Evolutionary conservation across 306 rosid species (phyloP).

Genomic region (Dicorynia guianensis): DNA sequence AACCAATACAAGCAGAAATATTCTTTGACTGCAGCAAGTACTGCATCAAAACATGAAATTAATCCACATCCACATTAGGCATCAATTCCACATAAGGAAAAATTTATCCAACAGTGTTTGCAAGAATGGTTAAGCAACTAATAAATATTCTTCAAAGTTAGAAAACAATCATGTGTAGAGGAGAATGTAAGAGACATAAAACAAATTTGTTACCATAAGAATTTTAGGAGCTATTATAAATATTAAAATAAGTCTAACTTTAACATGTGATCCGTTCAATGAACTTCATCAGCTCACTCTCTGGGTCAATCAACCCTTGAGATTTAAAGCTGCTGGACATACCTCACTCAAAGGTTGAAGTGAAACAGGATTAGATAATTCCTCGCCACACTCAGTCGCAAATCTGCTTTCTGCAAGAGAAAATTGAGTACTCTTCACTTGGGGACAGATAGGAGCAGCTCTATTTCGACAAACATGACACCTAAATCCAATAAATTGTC

Average conservation of each 20-base stretch:
- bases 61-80: not conserved
- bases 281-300: conserved; percentile 23
- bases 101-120: not conserved
- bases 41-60: not conserved
- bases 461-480: conserved; percentile 78
- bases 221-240: not conserved
- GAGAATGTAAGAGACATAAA: conserved; percentile 11
- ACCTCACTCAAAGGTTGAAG: conserved; percentile 66
- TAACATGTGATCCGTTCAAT: not conserved
- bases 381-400: conserved; percentile 65
- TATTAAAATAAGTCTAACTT: too few species aligned
- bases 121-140: conserved; percentile 18
- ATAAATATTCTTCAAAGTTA: too few species aligned
- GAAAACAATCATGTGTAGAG: too few species aligned
- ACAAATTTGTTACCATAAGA: not conserved
- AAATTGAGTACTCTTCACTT: conserved; percentile 56
- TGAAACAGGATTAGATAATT: conserved; percentile 57
- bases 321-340: conserved; percentile 28
- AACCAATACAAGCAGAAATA: conserved; percentile 30
- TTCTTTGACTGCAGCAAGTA: conserved; percentile 9
- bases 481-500: conserved; percentile 80
- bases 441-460: conserved; percentile 81
- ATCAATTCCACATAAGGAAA: conserved; percentile 23
- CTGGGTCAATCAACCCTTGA: conserved; percentile 17
- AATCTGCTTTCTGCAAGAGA: conserved; percentile 54